Evolutionary conservation across 352 stramenopile genomes (phyloP), one percentile per base, ranked within the genome.

Genomic region (Phytophthora crassamura): DNA sequence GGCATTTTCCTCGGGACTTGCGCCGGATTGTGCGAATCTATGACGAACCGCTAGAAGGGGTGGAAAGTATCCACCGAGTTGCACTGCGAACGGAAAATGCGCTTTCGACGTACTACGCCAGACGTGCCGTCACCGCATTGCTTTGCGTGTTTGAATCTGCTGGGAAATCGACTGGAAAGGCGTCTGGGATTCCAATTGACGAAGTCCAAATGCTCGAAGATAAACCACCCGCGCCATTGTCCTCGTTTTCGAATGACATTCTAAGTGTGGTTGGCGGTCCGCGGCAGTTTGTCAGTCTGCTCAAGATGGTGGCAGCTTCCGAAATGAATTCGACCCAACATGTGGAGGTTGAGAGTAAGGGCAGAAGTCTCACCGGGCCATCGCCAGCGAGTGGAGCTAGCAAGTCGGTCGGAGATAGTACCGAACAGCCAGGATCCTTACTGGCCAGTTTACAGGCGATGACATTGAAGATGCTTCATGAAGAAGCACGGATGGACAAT

Each of bases 261-360:
- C 53, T 91, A 7, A 54, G 54, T 25, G 69, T 88, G 4, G 73
- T 92, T 18, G 85, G 86, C 47, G 86, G 88, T 6, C 80, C 86
- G 7, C 72, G 77, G 6, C 84, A 91, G 39, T 94, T 96, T 63
- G 77, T 93, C 1, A 91, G 84, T 38, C 59, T 96, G 20, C 59
- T 96, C 15, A 96, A 95, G 47, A 79, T 96, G 11, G 80, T 93
- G 11, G 87, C 78, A 28, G 88, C 85, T 2, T 92, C 87, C 0
- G 85, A 93, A 68, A 90, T 93, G 78, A 80, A 82, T 15, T 86
- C 84, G 16, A 51, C 30, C 0, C 52, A 73, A 6, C 43, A 48
- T 41, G 10, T 40, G 4, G 62, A 73, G 9, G 48, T 53, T 2
- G 67, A 74, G 32, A 14, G 39, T 25, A 60, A 42, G 34, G 14